A percentile compares a stretch with the other conserved stretches of the same genome.
These are phyloP conservation scores for Fraxinus paxiana DNA, from an alignment of 305 asterid genomes.

Conservation along the genomic window DNA sequence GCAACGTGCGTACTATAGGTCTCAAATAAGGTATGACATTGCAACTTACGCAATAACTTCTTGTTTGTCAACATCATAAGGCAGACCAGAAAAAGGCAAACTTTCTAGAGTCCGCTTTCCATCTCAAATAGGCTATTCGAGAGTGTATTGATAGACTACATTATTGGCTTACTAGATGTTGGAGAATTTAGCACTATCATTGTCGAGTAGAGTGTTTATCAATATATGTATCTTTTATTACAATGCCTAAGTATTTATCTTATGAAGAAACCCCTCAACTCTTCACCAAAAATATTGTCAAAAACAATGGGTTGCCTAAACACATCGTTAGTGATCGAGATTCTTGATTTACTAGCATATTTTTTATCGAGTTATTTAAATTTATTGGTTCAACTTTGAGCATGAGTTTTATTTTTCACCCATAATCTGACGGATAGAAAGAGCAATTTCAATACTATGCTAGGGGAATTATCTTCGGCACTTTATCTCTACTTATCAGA, in stretches of 20 bases:
- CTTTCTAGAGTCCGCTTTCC: no score
- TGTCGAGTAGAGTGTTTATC: no score
- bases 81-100: no score
- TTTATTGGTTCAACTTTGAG: not conserved
- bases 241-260: no score
- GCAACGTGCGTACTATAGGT: not conserved
- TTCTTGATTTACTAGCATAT: not conserved
- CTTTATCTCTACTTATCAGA: no score
- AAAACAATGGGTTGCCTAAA: not conserved
- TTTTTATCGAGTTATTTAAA: not conserved
- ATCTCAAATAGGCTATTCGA: not conserved
- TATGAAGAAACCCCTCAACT: not conserved
- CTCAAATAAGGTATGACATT: no score
- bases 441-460: no score
- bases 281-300: not conserved
- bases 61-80: not conserved
- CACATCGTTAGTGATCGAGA: not conserved
- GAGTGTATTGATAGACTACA: not conserved
- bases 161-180: not conserved
- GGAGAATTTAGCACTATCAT: not conserved
- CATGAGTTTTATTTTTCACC: not conserved
- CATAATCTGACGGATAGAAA: no score
- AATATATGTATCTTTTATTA: no score
- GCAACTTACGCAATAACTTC: not conserved
- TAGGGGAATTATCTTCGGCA: no score